These are phyloP conservation scores for Mercurialis annua DNA, from an alignment of 345 rosid species.

Conservation along the genomic window DNA sequence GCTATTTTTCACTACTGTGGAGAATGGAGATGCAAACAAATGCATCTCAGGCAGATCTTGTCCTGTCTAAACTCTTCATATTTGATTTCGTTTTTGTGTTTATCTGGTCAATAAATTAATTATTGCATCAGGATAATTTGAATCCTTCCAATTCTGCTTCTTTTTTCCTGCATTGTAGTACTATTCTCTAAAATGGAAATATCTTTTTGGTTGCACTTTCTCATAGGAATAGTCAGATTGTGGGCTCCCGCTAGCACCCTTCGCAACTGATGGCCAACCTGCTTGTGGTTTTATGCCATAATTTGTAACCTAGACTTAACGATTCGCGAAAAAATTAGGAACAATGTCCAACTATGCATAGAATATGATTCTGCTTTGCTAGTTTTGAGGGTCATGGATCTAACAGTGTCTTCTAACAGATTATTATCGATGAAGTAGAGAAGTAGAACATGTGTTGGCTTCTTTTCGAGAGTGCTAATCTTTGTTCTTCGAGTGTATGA, in stretches of 20 bases:
- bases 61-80: constrained; percentile 2
- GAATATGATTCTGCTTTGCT: not conserved
- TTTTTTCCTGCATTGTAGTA: not conserved
- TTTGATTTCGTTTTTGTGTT: not conserved
- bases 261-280: no score
- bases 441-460: no score
- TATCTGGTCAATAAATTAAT: not conserved
- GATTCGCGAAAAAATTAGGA: not conserved
- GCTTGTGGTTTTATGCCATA: no score
- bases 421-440: not conserved
- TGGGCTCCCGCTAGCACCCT: no score
- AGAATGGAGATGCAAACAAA: constrained; percentile 14
- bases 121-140: not conserved
- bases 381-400: not conserved
- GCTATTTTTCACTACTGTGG: constrained; percentile 12
- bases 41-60: constrained; percentile 6
- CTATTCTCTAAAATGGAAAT: not conserved
- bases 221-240: no score
- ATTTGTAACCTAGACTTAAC: no score
- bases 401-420: not conserved
- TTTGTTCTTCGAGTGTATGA: not conserved
- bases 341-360: not conserved
- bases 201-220: no score
- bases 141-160: not conserved
- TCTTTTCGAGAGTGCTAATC: no score